Conservation (phyloP, 2,329 filamentous ascomycete species). For the Apiospora aurea region DNA sequence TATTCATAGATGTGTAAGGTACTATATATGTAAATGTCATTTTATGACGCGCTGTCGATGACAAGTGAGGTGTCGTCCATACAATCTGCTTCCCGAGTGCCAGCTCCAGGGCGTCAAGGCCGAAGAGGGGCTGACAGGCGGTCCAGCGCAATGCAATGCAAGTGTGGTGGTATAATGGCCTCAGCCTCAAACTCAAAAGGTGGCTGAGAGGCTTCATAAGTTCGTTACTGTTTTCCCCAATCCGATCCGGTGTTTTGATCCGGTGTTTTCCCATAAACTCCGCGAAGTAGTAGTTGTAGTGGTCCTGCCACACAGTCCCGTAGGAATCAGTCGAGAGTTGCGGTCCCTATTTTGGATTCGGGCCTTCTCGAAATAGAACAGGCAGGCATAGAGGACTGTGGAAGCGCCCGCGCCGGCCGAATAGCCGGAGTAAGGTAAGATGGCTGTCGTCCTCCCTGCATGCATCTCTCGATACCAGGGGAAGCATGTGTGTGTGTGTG, state of each 20-base stretch:
- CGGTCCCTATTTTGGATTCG: conserved; percentile 1
- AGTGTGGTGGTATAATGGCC: conserved; percentile 14
- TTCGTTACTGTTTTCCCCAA: conserved; percentile 12
- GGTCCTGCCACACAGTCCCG: conserved; percentile 20
- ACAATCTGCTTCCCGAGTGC: conserved; percentile 20
- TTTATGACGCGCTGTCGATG: conserved; percentile 16
- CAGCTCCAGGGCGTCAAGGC: conserved; percentile 13
- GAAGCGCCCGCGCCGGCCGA: conserved; percentile 11
- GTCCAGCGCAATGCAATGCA: conserved; percentile 18
- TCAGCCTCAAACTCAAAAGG: conserved; percentile 8
- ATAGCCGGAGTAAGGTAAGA: conserved; percentile 8
- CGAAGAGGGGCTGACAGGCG: conserved; percentile 10
- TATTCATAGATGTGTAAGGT: conserved; percentile 5
- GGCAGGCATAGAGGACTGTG: conserved; percentile 11
- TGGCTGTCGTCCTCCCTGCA: conserved; percentile 9
- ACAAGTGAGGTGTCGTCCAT: conserved; percentile 10
- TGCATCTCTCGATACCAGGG: conserved; percentile 5
- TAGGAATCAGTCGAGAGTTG: conserved; percentile 15
- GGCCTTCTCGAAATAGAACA: conserved; percentile 16
- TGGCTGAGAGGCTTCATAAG: conserved; percentile 20
- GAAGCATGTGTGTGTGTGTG: conserved; percentile 9
- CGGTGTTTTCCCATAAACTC: conserved; percentile 19
- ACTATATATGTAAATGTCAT: conserved; percentile 12
- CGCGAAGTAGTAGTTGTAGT: not conserved
- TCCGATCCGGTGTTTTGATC: conserved; percentile 17